Conservation (phyloP, 805 yeast species). For the Limtongozyma cylindracea region DNA sequence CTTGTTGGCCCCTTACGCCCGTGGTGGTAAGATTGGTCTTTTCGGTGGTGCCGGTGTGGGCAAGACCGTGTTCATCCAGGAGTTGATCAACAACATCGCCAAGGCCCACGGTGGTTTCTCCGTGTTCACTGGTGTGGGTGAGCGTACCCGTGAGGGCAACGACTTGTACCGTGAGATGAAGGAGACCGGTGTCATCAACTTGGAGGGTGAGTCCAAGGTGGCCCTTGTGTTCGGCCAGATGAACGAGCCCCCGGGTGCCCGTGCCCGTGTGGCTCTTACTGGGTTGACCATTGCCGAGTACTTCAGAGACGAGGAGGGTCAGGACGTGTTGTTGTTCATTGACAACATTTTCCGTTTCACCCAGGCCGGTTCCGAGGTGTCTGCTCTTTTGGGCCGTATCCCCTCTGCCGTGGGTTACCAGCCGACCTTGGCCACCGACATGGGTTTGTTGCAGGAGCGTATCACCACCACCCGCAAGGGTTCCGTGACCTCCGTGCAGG, state of each 20-base stretch:
- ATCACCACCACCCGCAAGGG: slow-evolving; percentile 99
- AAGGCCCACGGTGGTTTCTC: slow-evolving; percentile 99
- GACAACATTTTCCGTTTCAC: slow-evolving; percentile 99
- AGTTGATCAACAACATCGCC: slow-evolving; percentile 97
- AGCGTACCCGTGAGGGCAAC: slow-evolving; percentile 99
- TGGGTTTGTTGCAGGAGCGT: slow-evolving; percentile 99
- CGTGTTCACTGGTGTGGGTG: slow-evolving; percentile 99
- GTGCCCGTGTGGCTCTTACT: slow-evolving; percentile 99
- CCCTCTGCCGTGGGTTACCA: slow-evolving; percentile 99
- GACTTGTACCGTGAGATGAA: slow-evolving; percentile 99
- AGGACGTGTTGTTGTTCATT: slow-evolving; percentile 97
- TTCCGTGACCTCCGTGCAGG: slow-evolving; percentile 99
- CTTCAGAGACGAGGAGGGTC: slow-evolving; percentile 99
- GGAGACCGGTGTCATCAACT: slow-evolving; percentile 99
- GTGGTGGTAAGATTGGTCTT: slow-evolving; percentile 99
- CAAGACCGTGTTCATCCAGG: slow-evolving; percentile 98
- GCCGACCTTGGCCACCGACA: slow-evolving; percentile 99
- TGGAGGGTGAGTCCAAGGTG: slow-evolving; percentile 99
- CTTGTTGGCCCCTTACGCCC: slow-evolving; percentile 96
- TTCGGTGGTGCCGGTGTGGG: slow-evolving; percentile 99
- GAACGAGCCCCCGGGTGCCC: slow-evolving; percentile 99
- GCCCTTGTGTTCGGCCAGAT: slow-evolving; percentile 98
- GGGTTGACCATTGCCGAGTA: slow-evolving; percentile 99
- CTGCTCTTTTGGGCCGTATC: slow-evolving; percentile 98
- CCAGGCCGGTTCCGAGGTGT: slow-evolving; percentile 99